A percentile compares a stretch with the other conserved stretches of the same genome.
Evolutionary conservation across 2,329 filamentous ascomycete genomes (phyloP).

Genomic region (Sporothrix sp.): DNA sequence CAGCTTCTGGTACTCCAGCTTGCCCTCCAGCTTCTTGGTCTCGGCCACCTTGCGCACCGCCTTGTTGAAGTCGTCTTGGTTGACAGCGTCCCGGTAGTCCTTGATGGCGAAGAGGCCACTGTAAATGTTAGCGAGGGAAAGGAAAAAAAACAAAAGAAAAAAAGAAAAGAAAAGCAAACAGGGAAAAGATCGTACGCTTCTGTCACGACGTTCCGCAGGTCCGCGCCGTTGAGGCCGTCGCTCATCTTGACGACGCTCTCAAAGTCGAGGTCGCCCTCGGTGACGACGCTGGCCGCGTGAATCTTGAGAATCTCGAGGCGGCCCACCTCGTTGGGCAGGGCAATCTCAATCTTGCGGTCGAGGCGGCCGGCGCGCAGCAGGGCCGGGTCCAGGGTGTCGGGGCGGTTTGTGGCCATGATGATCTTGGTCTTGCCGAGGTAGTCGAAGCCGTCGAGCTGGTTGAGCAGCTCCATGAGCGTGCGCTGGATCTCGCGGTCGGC

Average conservation of each 20-base stretch:
- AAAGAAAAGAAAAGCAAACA: neutral
- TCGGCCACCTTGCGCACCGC: conserved; percentile 96
- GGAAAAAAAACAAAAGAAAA: too few relatives aligned
- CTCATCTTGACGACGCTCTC: conserved; percentile 99
- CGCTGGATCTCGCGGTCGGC: conserved; percentile 97
- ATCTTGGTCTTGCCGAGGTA: conserved; percentile 99
- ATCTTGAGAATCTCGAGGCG: conserved; percentile 97
- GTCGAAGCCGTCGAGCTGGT: conserved; percentile 97
- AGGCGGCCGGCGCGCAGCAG: conserved; percentile 85
- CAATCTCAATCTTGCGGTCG: conserved; percentile 96
- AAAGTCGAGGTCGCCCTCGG: conserved; percentile 94
- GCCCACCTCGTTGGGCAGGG: conserved; percentile 92
- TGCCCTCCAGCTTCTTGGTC: conserved; percentile 96
- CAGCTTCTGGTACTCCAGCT: conserved; percentile 94
- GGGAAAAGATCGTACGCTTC: conserved; percentile 60
- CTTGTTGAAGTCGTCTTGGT: conserved; percentile 99
- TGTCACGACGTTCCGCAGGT: conserved; percentile 94
- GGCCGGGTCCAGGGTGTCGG: conserved; percentile 89
- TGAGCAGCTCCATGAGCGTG: conserved; percentile 96
- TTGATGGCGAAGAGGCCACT: conserved; percentile 97
- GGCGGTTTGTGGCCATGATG: conserved; percentile 98
- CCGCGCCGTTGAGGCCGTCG: conserved; percentile 92
- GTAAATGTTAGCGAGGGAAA: conserved; percentile 23
- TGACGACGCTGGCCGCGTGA: conserved; percentile 73
- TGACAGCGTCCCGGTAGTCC: conserved; percentile 91